Evolutionary conservation across 2,329 filamentous ascomycete genomes (phyloP).

Genomic region (Sarocladium kiliense): DNA sequence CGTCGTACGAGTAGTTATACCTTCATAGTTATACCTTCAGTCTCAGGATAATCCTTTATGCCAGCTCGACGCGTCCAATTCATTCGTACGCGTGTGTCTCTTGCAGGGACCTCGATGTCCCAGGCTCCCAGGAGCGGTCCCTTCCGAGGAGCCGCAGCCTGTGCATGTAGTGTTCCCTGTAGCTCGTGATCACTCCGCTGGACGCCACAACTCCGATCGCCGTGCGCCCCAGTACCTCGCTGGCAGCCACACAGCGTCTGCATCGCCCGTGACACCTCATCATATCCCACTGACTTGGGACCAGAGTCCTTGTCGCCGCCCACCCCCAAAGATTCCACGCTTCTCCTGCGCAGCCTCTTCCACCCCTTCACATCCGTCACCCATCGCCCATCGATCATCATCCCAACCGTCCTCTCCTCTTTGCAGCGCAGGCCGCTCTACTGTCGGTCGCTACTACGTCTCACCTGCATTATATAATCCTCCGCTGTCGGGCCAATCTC

Average conservation of each 20-base stretch:
- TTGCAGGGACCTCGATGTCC: no score
- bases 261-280: slow-evolving; percentile 12
- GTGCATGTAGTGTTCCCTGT: not conserved
- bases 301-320: not conserved
- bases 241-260: slow-evolving; percentile 1
- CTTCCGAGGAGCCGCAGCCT: slow-evolving; percentile 1
- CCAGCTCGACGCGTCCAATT: no score
- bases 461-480: not conserved
- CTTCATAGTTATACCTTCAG: no score
- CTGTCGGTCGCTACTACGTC: slow-evolving; percentile 6
- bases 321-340: slow-evolving; percentile 1
- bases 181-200: not conserved
- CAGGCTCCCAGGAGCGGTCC: not conserved
- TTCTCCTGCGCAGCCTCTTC: slow-evolving; percentile 1
- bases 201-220: not conserved
- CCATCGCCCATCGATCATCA: slow-evolving; percentile 4
- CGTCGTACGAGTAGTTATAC: no score
- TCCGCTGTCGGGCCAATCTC: not conserved
- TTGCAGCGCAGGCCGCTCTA: slow-evolving; percentile 9
- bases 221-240: not conserved
- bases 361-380: slow-evolving; percentile 4
- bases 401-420: not conserved
- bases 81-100: no score
- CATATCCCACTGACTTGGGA: not conserved
- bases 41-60: no score